A percentile compares a stretch with the other conserved stretches of the same genome.
Conservation (phyloP, 192 early-diverging fungal species). For the Martensiomyces pterosporus region DNA sequence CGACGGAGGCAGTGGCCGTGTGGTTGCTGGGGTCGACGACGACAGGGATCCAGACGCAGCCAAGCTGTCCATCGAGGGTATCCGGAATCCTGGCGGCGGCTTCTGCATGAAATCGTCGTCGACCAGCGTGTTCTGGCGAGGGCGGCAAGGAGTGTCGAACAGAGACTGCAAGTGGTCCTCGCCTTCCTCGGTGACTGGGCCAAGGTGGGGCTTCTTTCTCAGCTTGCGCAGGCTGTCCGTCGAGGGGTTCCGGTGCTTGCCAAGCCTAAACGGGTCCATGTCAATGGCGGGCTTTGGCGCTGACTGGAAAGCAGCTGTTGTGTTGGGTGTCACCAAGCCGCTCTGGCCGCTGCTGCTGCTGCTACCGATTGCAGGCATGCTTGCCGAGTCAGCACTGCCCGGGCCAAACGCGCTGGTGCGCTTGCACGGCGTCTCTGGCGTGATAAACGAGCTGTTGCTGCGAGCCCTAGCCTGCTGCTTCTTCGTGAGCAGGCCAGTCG, state of each 20-base stretch:
- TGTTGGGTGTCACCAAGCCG: slow-evolving; percentile 2
- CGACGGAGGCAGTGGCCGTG: slow-evolving; percentile 21
- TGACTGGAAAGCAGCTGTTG: slow-evolving; percentile 7
- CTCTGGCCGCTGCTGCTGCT: neutral
- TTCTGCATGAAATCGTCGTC: slow-evolving; percentile 26
- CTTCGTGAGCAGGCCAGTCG: slow-evolving; percentile 48
- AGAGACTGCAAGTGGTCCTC: slow-evolving; percentile 8
- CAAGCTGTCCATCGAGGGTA: slow-evolving; percentile 4
- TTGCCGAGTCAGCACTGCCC: neutral
- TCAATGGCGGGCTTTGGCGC: slow-evolving; percentile 8
- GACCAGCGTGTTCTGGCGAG: slow-evolving; percentile 46
- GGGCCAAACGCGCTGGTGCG: slow-evolving; percentile 6
- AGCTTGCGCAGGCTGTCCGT: slow-evolving; percentile 38
- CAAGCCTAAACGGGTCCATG: slow-evolving; percentile 30
- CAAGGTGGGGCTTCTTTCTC: slow-evolving; percentile 47
- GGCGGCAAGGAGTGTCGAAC: slow-evolving; percentile 41
- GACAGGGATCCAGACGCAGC: neutral
- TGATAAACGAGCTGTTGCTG: slow-evolving; percentile 16
- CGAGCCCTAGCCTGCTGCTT: slow-evolving; percentile 38
- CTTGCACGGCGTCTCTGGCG: slow-evolving; percentile 49
- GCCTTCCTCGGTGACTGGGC: slow-evolving; percentile 7
- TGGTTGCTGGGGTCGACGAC: neutral
- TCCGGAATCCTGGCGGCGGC: slow-evolving; percentile 35
- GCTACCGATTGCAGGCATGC: neutral
- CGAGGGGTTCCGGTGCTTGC: slow-evolving; percentile 48